Evolutionary conservation across 2,329 filamentous ascomycete species (phyloP).

Genomic region (Bipolaris bicolor): DNA sequence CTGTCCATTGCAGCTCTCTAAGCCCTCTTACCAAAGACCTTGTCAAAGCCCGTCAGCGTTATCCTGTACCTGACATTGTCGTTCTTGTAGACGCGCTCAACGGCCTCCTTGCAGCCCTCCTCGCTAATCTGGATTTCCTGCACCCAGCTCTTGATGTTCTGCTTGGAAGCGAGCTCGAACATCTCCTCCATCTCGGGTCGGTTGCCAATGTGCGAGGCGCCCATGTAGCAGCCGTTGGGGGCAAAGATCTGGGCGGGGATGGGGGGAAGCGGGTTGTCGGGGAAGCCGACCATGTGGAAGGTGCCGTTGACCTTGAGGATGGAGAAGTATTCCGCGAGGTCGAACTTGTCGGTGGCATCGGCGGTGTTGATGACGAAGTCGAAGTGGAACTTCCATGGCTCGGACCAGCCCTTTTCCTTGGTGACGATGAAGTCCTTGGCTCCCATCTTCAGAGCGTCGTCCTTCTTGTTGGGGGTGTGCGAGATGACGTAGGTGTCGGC

Average conservation of each 20-base stretch:
- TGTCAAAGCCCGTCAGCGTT: constrained; percentile 71
- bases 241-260: constrained; percentile 78
- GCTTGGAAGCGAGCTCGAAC: constrained; percentile 57
- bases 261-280: constrained; percentile 73
- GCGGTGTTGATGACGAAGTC: constrained; percentile 80
- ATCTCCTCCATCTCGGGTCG: constrained; percentile 59
- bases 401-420: constrained; percentile 64
- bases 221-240: constrained; percentile 68
- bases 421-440: constrained; percentile 67
- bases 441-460: constrained; percentile 64
- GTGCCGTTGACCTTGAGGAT: constrained; percentile 81
- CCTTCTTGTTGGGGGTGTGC: constrained; percentile 64
- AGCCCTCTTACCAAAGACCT: constrained; percentile 64
- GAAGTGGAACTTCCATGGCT: constrained; percentile 65
- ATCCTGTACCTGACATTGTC: constrained; percentile 76
- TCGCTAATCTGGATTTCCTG: constrained; percentile 74
- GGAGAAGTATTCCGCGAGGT: constrained; percentile 73
- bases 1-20: constrained; percentile 19
- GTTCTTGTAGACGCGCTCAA: constrained; percentile 68
- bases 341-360: constrained; percentile 71
- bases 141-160: constrained; percentile 62
- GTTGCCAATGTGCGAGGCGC: constrained; percentile 59
- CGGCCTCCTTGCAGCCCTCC: constrained; percentile 71
- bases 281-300: constrained; percentile 81
- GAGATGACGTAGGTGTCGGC: constrained; percentile 68